Evolutionary conservation across 306 rosid species (phyloP), one percentile per base, ranked within the genome.

Genomic region (Herpetospermum pedunculosum): DNA sequence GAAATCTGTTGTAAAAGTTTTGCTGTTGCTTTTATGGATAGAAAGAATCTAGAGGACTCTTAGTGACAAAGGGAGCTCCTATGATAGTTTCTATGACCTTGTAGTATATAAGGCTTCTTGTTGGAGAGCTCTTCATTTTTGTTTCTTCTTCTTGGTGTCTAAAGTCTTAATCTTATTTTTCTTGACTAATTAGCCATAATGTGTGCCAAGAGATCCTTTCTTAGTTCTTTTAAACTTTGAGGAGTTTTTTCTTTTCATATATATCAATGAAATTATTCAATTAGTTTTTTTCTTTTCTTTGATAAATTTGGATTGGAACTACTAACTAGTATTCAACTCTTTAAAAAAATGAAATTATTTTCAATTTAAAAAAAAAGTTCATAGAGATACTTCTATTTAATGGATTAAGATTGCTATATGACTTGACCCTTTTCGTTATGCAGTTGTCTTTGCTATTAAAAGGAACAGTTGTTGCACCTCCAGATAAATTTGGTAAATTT

Each of bases 401-500:
- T 62, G 12, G 59, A 40, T 71, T 12, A 35, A 40, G 70, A 71
- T 67, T 79, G 75, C 80, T 70, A 63, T 58, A 68, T 46, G 28
- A 68, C 55, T 76, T 43, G 37, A 13, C 14, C 34, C 29, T 72
- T 40, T 83, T 79, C 80, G 15, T 78, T 82, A 34, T 70, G 80
- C 97, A 94, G 97, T 78, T 94, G 81, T 94, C 99, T 2, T 84
- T 94, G 85, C 88, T 94, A 70, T 83, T 94, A 77, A 94, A 91
- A 85, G 99, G 99, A 78, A 89, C 97, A 55, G 95, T 94, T 72
- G 90, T 94, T 69, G 99, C 99, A 8, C 97, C 99, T 44, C 99
- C 99, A 9, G 98, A 94, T 79, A 94, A 88, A 81, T 94, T 89
- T 84, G 98, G 98, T 94, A 86, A 84, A 63, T 78, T 60, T 76